Percentiles rank a stretch among this genome's conserved stretches.
These are phyloP conservation scores for Lachancea lanzarotensis DNA, from an alignment of 805 yeast genomes.

Conservation along the genomic window DNA sequence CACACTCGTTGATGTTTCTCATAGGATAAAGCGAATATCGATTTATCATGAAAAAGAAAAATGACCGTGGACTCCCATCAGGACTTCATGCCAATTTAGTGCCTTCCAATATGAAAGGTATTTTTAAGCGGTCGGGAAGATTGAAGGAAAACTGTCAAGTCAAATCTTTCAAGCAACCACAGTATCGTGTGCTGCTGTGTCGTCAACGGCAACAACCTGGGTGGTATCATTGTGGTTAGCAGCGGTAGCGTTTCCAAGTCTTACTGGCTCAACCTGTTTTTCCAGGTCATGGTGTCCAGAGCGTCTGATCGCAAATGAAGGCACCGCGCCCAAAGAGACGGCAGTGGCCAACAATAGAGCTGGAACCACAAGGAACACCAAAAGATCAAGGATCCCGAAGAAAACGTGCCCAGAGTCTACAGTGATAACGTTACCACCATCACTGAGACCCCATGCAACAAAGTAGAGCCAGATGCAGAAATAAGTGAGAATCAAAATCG, in stretches of 20 bases:
- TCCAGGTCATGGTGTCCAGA: slow-evolving; percentile 12
- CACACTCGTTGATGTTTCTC: neutral
- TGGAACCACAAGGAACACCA: slow-evolving; percentile 40
- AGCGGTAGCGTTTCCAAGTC: slow-evolving; percentile 35
- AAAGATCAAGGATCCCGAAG: slow-evolving; percentile 46
- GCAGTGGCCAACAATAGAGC: slow-evolving; percentile 22
- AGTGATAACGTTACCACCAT: slow-evolving; percentile 50
- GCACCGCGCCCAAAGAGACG: slow-evolving; percentile 9
- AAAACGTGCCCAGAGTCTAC: slow-evolving; percentile 51
- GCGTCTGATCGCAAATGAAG: slow-evolving; percentile 6
- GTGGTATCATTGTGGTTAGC: slow-evolving; percentile 9
- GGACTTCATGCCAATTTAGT: neutral
- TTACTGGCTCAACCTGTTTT: slow-evolving; percentile 17
- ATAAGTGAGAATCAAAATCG: slow-evolving; percentile 19
- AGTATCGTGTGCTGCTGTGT: neutral
- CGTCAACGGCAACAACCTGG: slow-evolving; percentile 2
- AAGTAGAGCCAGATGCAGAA: slow-evolving; percentile 40
- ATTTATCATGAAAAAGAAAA: neutral
- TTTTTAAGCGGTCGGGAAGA: neutral
- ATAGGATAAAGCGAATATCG: neutral
- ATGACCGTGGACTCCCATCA: too few species aligned
- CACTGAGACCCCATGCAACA: slow-evolving; percentile 45
- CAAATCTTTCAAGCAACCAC: neutral
- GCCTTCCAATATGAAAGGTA: neutral
- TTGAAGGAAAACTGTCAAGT: too few species aligned